phyloP scores from a whole-genome alignment of 306 rosid genomes.

The Trifolium subterraneum region DNA sequence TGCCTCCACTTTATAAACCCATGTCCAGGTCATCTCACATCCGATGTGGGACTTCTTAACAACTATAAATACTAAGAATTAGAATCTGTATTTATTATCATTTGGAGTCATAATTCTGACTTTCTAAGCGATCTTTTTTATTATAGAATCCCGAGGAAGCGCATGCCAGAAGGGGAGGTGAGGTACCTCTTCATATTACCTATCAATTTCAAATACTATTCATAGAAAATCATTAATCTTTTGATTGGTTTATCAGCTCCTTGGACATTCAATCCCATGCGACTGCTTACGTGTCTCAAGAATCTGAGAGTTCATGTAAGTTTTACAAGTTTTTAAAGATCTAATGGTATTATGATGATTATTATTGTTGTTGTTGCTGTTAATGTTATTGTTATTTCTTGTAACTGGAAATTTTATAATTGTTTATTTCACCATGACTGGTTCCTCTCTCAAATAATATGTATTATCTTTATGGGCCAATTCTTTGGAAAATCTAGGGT shows the following conservation, averaged over 20 bases:
- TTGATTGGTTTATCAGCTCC: slow-evolving; percentile 80
- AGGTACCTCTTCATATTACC: slow-evolving; percentile 46
- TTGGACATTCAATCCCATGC: slow-evolving; percentile 91
- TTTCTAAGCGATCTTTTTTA: slow-evolving; percentile 38
- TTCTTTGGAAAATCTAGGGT: slow-evolving; percentile 26
- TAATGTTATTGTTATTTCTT: neutral
- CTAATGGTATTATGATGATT: slow-evolving; percentile 3
- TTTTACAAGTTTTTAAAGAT: slow-evolving; percentile 37
- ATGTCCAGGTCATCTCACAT: no score
- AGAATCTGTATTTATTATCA: slow-evolving; percentile 24
- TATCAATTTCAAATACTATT: slow-evolving; percentile 44
- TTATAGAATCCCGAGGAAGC: slow-evolving; percentile 90
- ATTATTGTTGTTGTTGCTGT: neutral
- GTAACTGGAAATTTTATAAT: slow-evolving; percentile 25
- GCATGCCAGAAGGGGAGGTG: slow-evolving; percentile 98
- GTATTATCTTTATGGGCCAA: slow-evolving; percentile 32
- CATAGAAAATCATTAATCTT: slow-evolving; percentile 45
- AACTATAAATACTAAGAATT: slow-evolving; percentile 11
- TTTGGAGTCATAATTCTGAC: slow-evolving; percentile 37
- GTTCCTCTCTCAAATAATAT: slow-evolving; percentile 33
- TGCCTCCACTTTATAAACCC: no score
- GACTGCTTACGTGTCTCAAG: slow-evolving; percentile 68
- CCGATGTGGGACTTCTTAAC: no score
- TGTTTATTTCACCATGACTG: slow-evolving; percentile 7
- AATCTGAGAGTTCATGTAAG: slow-evolving; percentile 73